A percentile compares a stretch with the other conserved stretches of the same genome.
phyloP scores from a whole-genome alignment of 352 stramenopile species.

The Thalassiosira ordinaria region DNA sequence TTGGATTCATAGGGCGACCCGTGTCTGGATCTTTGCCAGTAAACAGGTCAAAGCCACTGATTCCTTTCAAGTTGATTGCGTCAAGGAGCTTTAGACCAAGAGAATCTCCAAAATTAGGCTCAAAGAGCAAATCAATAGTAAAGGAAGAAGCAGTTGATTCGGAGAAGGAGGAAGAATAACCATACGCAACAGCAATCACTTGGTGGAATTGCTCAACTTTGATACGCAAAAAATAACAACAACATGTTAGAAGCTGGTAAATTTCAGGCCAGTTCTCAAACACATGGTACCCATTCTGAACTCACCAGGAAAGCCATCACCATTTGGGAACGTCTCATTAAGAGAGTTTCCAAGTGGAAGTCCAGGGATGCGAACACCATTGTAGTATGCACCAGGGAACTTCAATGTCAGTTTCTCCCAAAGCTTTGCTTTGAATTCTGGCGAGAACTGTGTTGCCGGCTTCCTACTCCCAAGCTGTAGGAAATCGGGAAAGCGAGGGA shows the following conservation, averaged over 20 bases:
- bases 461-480: slow-evolving; percentile 44
- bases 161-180: slow-evolving; percentile 19
- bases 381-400: slow-evolving; percentile 11
- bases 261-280: too few species aligned
- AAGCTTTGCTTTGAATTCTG: slow-evolving; percentile 11
- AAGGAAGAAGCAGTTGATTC: slow-evolving; percentile 21
- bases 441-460: slow-evolving; percentile 15
- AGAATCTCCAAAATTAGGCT: slow-evolving; percentile 10
- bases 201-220: slow-evolving; percentile 31
- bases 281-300: too few species aligned
- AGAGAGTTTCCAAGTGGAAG: slow-evolving; percentile 31
- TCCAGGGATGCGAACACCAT: slow-evolving; percentile 29
- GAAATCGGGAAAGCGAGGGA: slow-evolving; percentile 23
- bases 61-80: too few species aligned
- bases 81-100: too few species aligned
- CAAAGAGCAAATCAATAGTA: slow-evolving; percentile 25
- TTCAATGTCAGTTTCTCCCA: slow-evolving; percentile 22
- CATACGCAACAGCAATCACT: slow-evolving; percentile 38
- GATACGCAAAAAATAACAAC: too few species aligned
- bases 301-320: slow-evolving; percentile 22
- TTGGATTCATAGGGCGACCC: slow-evolving; percentile 29
- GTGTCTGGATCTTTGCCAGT: too few species aligned
- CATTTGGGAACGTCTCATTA: slow-evolving; percentile 12
- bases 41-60: too few species aligned
- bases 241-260: too few species aligned